Percentiles rank a stretch among this genome's conserved stretches.
Evolutionary conservation across 768 basidiomycete species (phyloP).

Genomic region (Cantharellus anzutake): DNA sequence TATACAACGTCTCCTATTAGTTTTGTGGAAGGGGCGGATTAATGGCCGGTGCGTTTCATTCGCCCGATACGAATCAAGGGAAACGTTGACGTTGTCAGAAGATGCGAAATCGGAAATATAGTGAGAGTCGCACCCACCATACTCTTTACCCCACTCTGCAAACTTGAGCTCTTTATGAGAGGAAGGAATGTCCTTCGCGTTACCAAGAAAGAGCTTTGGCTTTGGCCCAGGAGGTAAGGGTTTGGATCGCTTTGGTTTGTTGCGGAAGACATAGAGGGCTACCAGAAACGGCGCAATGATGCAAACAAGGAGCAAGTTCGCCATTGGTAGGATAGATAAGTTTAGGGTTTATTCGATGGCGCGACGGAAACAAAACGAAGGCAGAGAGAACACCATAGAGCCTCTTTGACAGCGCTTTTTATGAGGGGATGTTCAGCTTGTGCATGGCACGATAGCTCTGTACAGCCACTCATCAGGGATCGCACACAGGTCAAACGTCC

Average conservation of each 20-base stretch:
- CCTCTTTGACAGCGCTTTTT: too few relatives aligned
- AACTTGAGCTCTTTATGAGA: conserved; percentile 1
- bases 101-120: not conserved
- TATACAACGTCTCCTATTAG: conserved; percentile 4
- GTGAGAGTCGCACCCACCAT: not conserved
- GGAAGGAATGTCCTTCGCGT: not conserved
- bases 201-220: not conserved
- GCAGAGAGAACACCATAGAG: too few relatives aligned
- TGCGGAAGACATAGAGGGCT: not conserved
- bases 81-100: not conserved
- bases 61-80: too few relatives aligned
- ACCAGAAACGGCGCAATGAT: not conserved
- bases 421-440: too few relatives aligned
- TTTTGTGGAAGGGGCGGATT: not conserved
- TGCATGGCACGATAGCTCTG: too few relatives aligned
- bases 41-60: too few relatives aligned
- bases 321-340: too few relatives aligned
- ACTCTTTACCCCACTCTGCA: conserved; percentile 4
- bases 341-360: too few relatives aligned
- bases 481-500: too few relatives aligned
- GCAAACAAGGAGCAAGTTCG: too few relatives aligned
- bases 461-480: too few relatives aligned
- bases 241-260: not conserved
- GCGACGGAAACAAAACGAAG: too few relatives aligned
- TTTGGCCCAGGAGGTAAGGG: not conserved